Percentiles rank a stretch among this genome's conserved stretches.
phyloP scores from a whole-genome alignment of 371 early-diverging fungal species.

The Chytridiales sp. region DNA sequence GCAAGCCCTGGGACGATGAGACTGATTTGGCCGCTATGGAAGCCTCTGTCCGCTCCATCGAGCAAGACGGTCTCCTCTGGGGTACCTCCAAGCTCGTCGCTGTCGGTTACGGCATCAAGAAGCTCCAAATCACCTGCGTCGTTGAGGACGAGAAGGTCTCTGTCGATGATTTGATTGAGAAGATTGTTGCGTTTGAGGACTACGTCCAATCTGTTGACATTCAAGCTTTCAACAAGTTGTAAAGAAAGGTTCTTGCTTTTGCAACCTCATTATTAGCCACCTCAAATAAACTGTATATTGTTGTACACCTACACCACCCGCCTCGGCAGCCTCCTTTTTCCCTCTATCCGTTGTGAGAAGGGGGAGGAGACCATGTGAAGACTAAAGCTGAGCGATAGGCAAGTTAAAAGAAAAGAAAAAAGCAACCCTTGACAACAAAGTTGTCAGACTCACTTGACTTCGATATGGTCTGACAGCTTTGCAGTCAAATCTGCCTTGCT shows the following conservation, averaged over 20 bases:
- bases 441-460: too few relatives aligned
- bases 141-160: constrained; percentile 91
- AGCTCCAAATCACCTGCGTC: constrained; percentile 91
- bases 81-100: constrained; percentile 71
- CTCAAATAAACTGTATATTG: too few relatives aligned
- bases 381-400: too few relatives aligned
- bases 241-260: constrained; percentile 40
- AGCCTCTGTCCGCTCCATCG: constrained; percentile 67
- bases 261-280: too few relatives aligned
- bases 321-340: too few relatives aligned
- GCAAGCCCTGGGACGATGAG: constrained; percentile 98
- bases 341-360: too few relatives aligned
- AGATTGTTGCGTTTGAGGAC: constrained; percentile 79
- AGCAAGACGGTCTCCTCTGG: constrained; percentile 91
- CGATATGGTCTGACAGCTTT: too few relatives aligned
- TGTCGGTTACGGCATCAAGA: constrained; percentile 92
- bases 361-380: too few relatives aligned
- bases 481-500: too few relatives aligned
- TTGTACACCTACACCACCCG: too few relatives aligned
- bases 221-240: constrained; percentile 91
- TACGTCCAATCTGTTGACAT: constrained; percentile 92
- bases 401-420: too few relatives aligned
- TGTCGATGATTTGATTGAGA: constrained; percentile 78
- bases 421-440: too few relatives aligned
- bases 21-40: constrained; percentile 79